Percentiles rank a stretch among this genome's conserved stretches.
Conservation (phyloP, 495 filamentous ascomycete species). For the Podospora appendiculata region DNA sequence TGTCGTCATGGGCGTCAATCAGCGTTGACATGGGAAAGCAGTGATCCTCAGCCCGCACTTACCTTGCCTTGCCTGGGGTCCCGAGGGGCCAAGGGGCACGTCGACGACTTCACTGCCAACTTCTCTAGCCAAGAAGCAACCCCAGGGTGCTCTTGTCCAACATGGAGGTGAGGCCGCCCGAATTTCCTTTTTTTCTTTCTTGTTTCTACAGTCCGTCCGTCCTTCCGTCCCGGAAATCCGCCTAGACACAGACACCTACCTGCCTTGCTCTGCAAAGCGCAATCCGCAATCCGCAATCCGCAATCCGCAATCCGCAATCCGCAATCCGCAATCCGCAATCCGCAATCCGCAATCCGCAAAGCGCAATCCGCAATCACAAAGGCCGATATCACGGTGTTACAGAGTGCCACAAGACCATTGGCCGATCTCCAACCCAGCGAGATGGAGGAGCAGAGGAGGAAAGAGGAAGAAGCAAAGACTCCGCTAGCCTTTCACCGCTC, state of each 20-base stretch:
- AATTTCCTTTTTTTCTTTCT: neutral
- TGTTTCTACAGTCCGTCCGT: neutral
- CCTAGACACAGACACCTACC: no score
- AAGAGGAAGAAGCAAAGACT: neutral
- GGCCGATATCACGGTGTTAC: neutral
- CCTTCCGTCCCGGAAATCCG: no score
- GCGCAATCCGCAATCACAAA: neutral
- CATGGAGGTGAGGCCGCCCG: constrained; percentile 8
- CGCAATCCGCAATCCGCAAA: no score
- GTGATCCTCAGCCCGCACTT: no score
- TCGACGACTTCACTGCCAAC: neutral
- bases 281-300: no score
- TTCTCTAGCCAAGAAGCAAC: neutral
- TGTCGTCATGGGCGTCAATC: constrained; percentile 5
- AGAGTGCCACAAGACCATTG: neutral
- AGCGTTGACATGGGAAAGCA: no score
- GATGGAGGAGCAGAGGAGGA: neutral
- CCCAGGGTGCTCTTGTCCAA: neutral
- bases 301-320: no score
- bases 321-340: no score
- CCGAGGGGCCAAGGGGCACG: neutral
- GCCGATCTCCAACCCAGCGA: neutral
- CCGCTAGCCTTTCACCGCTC: neutral
- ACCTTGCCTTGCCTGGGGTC: neutral
- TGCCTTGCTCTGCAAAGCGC: no score